These are phyloP conservation scores for Theileria annulata DNA, from an alignment of 169 alveolate genomes.

Conservation along the genomic window DNA sequence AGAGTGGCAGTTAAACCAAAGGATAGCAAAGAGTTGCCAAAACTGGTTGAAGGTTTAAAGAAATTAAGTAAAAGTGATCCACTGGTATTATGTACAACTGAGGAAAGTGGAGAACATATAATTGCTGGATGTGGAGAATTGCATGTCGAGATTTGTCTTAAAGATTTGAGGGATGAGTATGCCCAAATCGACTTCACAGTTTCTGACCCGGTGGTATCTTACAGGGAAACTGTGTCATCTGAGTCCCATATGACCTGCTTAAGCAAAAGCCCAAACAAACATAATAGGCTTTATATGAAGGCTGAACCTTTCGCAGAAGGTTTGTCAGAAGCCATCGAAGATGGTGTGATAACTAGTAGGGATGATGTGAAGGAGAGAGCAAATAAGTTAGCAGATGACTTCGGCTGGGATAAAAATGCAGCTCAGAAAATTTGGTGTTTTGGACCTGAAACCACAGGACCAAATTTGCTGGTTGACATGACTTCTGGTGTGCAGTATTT, in stretches of 20 bases:
- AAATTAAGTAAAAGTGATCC: conserved; percentile 97
- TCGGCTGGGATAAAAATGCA: conserved; percentile 96
- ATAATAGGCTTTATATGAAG: conserved; percentile 95
- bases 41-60: conserved; percentile 98
- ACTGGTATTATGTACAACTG: conserved; percentile 95
- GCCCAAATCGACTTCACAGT: conserved; percentile 97
- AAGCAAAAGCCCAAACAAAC: conserved; percentile 99
- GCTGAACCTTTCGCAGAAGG: conserved; percentile 98
- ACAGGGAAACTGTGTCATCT: conserved; percentile 97
- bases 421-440: conserved; percentile 98
- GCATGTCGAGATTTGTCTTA: conserved; percentile 98
- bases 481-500: conserved; percentile 97
- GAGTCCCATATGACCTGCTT: conserved; percentile 90
- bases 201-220: conserved; percentile 99
- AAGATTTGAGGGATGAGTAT: conserved; percentile 97
- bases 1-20: conserved; percentile 99
- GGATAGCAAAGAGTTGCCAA: conserved; percentile 97
- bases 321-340: conserved; percentile 94
- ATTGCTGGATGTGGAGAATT: conserved; percentile 99
- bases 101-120: conserved; percentile 98
- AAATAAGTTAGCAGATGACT: conserved; percentile 89
- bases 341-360: conserved; percentile 88
- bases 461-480: conserved; percentile 94
- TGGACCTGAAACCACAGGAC: conserved; percentile 99
- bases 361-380: conserved; percentile 96